These are phyloP conservation scores for Sordariomycetes sp. DNA, from an alignment of 2,329 filamentous ascomycete genomes.

Conservation along the genomic window DNA sequence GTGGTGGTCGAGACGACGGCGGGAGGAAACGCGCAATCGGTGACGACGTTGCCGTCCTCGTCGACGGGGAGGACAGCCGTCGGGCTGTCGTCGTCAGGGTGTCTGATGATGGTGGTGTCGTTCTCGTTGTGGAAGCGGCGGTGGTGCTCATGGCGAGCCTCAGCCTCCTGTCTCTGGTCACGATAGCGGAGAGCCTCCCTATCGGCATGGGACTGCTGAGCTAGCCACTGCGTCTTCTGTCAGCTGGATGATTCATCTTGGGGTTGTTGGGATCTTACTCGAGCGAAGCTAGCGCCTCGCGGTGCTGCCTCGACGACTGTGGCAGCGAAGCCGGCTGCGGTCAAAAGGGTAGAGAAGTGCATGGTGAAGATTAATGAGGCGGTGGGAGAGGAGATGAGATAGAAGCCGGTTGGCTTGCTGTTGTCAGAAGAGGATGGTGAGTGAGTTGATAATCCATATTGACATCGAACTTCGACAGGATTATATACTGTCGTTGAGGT, in stretches of 20 bases:
- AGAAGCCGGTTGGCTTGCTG: neutral
- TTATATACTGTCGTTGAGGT: too few species aligned
- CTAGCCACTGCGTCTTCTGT: neutral
- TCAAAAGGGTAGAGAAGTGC: slow-evolving; percentile 13
- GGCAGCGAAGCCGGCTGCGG: slow-evolving; percentile 15
- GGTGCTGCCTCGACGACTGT: slow-evolving; percentile 16
- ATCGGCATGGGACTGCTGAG: neutral
- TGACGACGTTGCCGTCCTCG: slow-evolving; percentile 1
- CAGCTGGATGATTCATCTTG: neutral
- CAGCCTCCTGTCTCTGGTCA: slow-evolving; percentile 1
- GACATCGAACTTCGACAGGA: too few species aligned
- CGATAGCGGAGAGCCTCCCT: slow-evolving; percentile 2
- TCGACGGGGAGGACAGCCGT: neutral
- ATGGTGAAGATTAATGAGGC: slow-evolving; percentile 9
- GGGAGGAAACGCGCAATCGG: slow-evolving; percentile 13
- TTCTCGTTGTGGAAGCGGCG: neutral
- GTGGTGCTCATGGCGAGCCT: neutral
- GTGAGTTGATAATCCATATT: too few species aligned
- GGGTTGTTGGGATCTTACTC: neutral
- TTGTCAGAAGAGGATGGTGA: neutral
- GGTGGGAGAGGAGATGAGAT: slow-evolving; percentile 1
- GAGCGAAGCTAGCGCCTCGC: slow-evolving; percentile 6
- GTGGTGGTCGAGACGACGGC: slow-evolving; percentile 19
- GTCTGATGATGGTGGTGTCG: slow-evolving; percentile 1
- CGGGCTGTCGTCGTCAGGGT: neutral